Percentiles rank a stretch among this genome's conserved stretches.
Conservation (phyloP, 2,329 filamentous ascomycete species). For the Fonsecaea monophora region DNA sequence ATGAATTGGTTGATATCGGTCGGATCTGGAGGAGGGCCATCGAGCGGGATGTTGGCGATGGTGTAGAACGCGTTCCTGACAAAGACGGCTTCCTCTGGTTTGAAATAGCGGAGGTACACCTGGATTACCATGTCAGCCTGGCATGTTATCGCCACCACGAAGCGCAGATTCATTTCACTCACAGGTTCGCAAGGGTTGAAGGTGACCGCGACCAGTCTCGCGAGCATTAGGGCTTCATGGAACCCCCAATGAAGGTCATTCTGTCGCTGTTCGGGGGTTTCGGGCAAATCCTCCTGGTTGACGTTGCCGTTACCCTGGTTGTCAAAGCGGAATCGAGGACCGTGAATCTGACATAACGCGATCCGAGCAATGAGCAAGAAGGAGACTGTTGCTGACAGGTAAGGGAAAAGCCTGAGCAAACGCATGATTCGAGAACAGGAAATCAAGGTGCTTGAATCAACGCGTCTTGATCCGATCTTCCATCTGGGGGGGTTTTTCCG, state of each 20-base stretch:
- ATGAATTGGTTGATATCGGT: background rate
- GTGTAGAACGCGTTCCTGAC: background rate
- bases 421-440: background rate
- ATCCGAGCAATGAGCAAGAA: background rate
- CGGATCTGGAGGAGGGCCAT: too few species aligned
- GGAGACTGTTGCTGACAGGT: background rate
- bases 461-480: background rate
- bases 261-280: background rate
- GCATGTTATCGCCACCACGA: too few species aligned
- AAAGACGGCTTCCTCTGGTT: background rate
- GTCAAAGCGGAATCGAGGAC: background rate
- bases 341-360: background rate
- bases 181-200: background rate
- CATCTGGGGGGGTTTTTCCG: background rate
- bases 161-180: background rate
- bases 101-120: background rate
- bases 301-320: background rate
- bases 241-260: conserved; percentile 3
- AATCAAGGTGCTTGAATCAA: background rate
- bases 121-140: background rate
- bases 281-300: background rate
- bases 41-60: background rate
- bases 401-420: background rate
- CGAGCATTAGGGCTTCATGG: background rate
- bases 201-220: background rate